phyloP scores from a whole-genome alignment of 306 rosid species.

The Quillaja saponaria region DNA sequence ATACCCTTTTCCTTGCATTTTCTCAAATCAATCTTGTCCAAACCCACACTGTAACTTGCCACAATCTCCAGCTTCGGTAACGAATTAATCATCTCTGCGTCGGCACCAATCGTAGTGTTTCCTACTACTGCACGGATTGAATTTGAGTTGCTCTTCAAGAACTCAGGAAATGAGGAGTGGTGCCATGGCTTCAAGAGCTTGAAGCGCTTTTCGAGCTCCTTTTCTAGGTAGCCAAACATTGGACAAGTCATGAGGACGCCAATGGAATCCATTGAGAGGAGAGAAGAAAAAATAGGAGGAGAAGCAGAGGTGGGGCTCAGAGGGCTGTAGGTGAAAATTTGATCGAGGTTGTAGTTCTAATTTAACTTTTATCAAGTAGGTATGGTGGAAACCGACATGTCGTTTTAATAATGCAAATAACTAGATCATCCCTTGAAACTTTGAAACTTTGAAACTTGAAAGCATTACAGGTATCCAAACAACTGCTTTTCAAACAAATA shows the following conservation, averaged over 20 bases:
- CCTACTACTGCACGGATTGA: conserved; percentile 52
- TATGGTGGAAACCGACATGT: no score
- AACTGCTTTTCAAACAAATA: no score
- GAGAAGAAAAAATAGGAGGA: no score
- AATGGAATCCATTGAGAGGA: conserved; percentile 37
- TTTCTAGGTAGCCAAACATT: conserved; percentile 46
- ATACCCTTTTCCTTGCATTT: conserved; percentile 50
- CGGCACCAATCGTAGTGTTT: conserved; percentile 43
- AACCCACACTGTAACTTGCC: conserved; percentile 62
- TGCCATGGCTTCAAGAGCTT: conserved; percentile 56
- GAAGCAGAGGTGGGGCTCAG: no score
- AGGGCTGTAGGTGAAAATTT: no score
- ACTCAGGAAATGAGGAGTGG: conserved; percentile 33
- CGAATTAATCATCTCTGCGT: conserved; percentile 46
- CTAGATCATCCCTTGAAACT: no score
- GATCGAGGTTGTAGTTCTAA: no score
- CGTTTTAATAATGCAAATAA: no score
- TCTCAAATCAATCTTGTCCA: conserved; percentile 57
- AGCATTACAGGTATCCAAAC: no score
- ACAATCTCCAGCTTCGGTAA: conserved; percentile 61
- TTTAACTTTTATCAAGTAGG: no score
- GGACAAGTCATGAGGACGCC: conserved; percentile 53
- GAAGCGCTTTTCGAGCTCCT: conserved; percentile 50
- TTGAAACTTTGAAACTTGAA: no score
- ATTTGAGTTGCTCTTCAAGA: conserved; percentile 25